These are phyloP conservation scores for Ophiostoma australiae DNA, from an alignment of 2,329 filamentous ascomycete species.

Conservation along the genomic window DNA sequence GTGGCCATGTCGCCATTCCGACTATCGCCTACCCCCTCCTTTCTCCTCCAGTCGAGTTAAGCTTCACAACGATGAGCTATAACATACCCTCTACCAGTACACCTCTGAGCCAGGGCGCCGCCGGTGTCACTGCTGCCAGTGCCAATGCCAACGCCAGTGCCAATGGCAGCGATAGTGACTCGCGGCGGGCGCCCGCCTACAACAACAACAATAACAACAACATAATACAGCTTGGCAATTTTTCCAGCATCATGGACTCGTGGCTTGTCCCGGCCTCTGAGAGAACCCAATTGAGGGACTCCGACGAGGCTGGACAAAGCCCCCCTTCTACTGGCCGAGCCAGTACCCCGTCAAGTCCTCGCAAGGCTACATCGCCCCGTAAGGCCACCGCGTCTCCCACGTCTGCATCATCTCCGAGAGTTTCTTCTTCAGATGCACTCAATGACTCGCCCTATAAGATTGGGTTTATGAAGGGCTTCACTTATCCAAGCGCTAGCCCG, in stretches of 20 bases:
- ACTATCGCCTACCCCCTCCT: constrained; percentile 19
- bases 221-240: constrained; percentile 25
- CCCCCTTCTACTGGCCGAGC: background rate
- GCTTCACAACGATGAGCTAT: constrained; percentile 19
- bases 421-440: background rate
- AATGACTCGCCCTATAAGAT: background rate
- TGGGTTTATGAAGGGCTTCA: constrained; percentile 25
- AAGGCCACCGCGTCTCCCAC: background rate
- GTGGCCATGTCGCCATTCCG: constrained; percentile 25
- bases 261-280: background rate
- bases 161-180: background rate
- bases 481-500: constrained; percentile 12
- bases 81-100: background rate
- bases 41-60: constrained; percentile 21
- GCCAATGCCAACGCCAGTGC: background rate
- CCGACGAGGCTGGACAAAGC: background rate
- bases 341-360: background rate
- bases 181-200: background rate
- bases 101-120: constrained; percentile 9
- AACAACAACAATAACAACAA: background rate
- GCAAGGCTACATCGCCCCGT: background rate
- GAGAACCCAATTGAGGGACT: background rate
- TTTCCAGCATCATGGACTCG: constrained; percentile 19
- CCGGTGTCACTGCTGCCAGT: background rate
- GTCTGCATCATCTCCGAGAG: background rate